phyloP scores from a whole-genome alignment of 2,329 filamentous ascomycete genomes.

The Cordyceps militaris region DNA sequence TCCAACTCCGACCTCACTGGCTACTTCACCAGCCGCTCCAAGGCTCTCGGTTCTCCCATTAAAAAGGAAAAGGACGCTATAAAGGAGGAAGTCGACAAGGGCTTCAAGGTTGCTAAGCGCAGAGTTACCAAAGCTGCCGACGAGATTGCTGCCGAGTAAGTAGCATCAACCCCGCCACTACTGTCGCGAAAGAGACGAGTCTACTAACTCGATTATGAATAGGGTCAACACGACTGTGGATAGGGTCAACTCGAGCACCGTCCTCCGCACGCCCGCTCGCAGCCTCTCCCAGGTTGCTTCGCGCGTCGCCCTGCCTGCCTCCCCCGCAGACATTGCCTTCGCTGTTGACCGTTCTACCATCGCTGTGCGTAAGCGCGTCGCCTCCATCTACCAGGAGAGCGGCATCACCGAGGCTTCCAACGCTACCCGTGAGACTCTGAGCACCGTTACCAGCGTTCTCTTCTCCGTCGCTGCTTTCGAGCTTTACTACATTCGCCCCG shows the following conservation, averaged over 20 bases:
- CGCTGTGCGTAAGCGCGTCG: constrained; percentile 58
- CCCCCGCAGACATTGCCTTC: constrained; percentile 69
- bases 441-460: constrained; percentile 66
- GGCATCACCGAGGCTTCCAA: constrained; percentile 60
- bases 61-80: constrained; percentile 45
- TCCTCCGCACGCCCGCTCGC: constrained; percentile 44
- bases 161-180: constrained; percentile 12
- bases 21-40: constrained; percentile 67
- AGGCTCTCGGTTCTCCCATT: constrained; percentile 51
- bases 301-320: constrained; percentile 69
- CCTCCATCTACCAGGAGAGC: constrained; percentile 56
- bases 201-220: background rate
- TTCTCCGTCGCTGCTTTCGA: constrained; percentile 63
- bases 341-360: constrained; percentile 66
- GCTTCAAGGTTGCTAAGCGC: constrained; percentile 40
- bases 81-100: constrained; percentile 31
- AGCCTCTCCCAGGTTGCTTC: constrained; percentile 45
- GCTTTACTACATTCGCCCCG: constrained; percentile 58
- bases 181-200: background rate
- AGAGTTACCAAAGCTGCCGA: constrained; percentile 38
- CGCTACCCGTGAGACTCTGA: constrained; percentile 61
- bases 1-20: constrained; percentile 57
- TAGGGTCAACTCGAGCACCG: constrained; percentile 34
- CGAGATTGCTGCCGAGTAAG: constrained; percentile 41
- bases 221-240: constrained; percentile 12